Base-by-base conservation (phyloP, 2,329 filamentous ascomycete species). In the Cladosporium cucumerinum region DNA sequence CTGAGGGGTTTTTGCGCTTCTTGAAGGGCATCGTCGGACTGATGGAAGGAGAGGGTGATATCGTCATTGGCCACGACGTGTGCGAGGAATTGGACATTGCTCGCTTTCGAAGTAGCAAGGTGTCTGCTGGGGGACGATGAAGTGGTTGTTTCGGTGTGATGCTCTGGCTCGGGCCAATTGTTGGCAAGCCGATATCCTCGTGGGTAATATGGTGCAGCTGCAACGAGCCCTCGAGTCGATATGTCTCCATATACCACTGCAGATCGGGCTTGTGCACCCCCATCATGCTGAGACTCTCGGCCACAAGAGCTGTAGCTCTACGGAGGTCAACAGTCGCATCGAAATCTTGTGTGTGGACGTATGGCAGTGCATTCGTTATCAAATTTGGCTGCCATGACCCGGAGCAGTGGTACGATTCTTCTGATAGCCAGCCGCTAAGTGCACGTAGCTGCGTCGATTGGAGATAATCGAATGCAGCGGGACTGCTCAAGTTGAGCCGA, bases 311-410 rank as follows among this genome's bases (percentile, higher is more conserved):
- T 16, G 28, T 28, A 2, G 28, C 58, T 4, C 28, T 51, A 5
- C 11, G 18, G 12, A 51, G 46, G 28, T 21, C 18, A 1, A 51
- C 58, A 7, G 58, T 49, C 8, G 58, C 34, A 8, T 51, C n/a
- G 28, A 61, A 61, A 6, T 46, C 36, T 5, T 61, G 46, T 21
- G 49, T 51, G 43, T 46, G 52, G 43, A 61, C 26, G n/a, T 51
- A 52, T 14, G 43, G 58, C 58, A 61, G 18, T n/a, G 58, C 58
- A n/a, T 46, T 30, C 7, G 43, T n/a, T 2, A 51, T 25, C 6
- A 8, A 25, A 10, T 21, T 4, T 36, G 28, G 14, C 16, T 34
- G 43, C 28, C 43, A 12, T 32, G 43, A 21, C 12, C 21, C 18
- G n/a, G 5, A 18, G 14, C 43, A 34, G 5, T 36, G 43, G 28